Base-by-base conservation (phyloP, 768 basidiomycete species). In the Lentinula edodes region DNA sequence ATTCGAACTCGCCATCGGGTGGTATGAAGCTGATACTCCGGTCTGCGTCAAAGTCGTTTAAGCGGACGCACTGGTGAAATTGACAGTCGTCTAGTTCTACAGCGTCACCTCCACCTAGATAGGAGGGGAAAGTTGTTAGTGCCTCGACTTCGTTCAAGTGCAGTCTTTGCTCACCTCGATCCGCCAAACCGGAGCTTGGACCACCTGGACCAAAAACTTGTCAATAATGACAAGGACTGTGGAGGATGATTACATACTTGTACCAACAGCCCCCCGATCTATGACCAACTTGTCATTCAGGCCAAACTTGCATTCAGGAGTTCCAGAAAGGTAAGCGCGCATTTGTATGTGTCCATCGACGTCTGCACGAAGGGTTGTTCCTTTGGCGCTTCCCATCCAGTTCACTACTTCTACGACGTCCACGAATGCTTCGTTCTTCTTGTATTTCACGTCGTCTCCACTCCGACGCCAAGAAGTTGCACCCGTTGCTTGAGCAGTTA, bases 361-460 rank as follows among this genome's bases (percentile, higher is more conserved):
- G 65, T 99, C 96, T 7, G 96, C 93, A n/a, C 96, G 86, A 18
- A 99, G 79, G 50, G 91, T 84, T 35, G 85, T 93, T 28, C 95
- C 95, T 78, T 96, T 98, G 2, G 95, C 91, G 71, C 93, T 96
- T 95, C 98, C 97, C 67, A 93, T 89, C 59, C 98, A 73, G 69
- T 99, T 98, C 63, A 99, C 92, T 2, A 84, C 92, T 77, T 99
- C 97, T 48, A 99, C 91, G 8, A 99, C 97, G 70, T 99, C 97
- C n/a, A 99, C 96, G 66, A 98, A 99, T 0, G 97, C 97, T 70
- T 99, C 97, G 66, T 99, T 99, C 83, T 98, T 99, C 80, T 97
- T 91, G 75, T 99, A 98, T 73, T 95, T 96, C 69, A 98, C 95
- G 70, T 98, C 97, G 15, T 86, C 89, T 42, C 55, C 55, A 61